phyloP scores from a whole-genome alignment of 768 basidiomycete genomes.

The Lentinula detonsa region DNA sequence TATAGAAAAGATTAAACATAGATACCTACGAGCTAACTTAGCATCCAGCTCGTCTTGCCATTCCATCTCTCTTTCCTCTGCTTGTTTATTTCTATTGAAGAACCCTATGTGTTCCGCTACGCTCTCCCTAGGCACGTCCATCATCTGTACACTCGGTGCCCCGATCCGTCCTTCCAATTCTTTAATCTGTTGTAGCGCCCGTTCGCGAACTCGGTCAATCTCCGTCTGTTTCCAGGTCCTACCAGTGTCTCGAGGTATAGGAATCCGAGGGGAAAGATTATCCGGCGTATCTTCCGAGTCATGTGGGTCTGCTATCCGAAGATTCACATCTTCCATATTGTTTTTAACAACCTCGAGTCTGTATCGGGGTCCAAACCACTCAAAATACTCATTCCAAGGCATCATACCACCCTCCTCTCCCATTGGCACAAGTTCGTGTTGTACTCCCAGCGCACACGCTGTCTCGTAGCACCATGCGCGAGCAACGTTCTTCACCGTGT shows the following conservation, averaged over 20 bases:
- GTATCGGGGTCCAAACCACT: slow-evolving; percentile 97
- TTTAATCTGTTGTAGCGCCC: slow-evolving; percentile 47
- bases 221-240: not conserved
- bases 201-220: slow-evolving; percentile 1
- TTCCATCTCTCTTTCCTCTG: slow-evolving; percentile 36
- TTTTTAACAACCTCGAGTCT: slow-evolving; percentile 85
- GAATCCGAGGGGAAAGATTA: not conserved
- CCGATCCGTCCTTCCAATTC: slow-evolving; percentile 38
- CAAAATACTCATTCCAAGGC: slow-evolving; percentile 88
- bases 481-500: slow-evolving; percentile 95
- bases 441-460: slow-evolving; percentile 86
- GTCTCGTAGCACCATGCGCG: slow-evolving; percentile 97
- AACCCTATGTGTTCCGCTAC: slow-evolving; percentile 60
- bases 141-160: slow-evolving; percentile 84
- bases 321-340: slow-evolving; percentile 93
- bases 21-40: slow-evolving; percentile 62
- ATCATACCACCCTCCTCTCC: slow-evolving; percentile 25
- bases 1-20: not conserved
- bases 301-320: not conserved
- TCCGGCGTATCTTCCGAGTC: not conserved
- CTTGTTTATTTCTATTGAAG: slow-evolving; percentile 34
- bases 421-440: slow-evolving; percentile 60
- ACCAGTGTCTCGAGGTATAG: not conserved
- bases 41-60: slow-evolving; percentile 59
- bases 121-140: slow-evolving; percentile 72